These are phyloP conservation scores for Aspergillus pseudotamarii DNA, from an alignment of 2,329 filamentous ascomycete species.

Conservation along the genomic window DNA sequence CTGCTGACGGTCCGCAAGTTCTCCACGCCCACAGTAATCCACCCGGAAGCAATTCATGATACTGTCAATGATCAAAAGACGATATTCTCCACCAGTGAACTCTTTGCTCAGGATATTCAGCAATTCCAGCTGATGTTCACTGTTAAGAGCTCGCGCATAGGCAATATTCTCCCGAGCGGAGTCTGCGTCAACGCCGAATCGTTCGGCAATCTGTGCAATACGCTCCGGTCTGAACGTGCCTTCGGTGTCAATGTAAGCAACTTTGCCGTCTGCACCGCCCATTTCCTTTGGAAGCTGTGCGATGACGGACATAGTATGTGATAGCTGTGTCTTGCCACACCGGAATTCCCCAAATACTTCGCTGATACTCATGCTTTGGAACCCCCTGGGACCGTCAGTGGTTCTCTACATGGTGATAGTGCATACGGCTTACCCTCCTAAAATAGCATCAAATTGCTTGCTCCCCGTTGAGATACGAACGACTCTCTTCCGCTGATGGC, in stretches of 20 bases:
- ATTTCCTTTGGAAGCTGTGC: conserved; percentile 60
- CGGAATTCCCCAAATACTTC: conserved; percentile 51
- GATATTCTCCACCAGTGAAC: conserved; percentile 66
- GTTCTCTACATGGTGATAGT: neutral
- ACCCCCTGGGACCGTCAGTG: conserved; percentile 52
- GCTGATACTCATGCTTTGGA: conserved; percentile 71
- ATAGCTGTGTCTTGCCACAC: conserved; percentile 71
- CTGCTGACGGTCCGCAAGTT: conserved; percentile 69
- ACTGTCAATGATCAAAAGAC: conserved; percentile 69
- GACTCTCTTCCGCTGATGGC: conserved; percentile 64
- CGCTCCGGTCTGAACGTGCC: conserved; percentile 69
- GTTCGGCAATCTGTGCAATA: conserved; percentile 67
- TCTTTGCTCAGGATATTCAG: conserved; percentile 63
- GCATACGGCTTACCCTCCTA: conserved; percentile 56
- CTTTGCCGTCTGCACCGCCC: conserved; percentile 69
- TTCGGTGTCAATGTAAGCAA: conserved; percentile 69
- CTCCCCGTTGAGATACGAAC: conserved; percentile 70
- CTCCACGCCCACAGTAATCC: conserved; percentile 68
- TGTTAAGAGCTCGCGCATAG: conserved; percentile 66
- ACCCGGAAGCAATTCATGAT: conserved; percentile 71
- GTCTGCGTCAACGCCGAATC: conserved; percentile 63
- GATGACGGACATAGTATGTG: conserved; percentile 69
- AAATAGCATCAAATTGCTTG: conserved; percentile 66
- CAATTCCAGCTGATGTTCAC: conserved; percentile 66
- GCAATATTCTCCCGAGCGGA: conserved; percentile 68